These are phyloP conservation scores for Malassezia restricta DNA, from an alignment of 1,284 basidiomycete genomes.

Conservation along the genomic window DNA sequence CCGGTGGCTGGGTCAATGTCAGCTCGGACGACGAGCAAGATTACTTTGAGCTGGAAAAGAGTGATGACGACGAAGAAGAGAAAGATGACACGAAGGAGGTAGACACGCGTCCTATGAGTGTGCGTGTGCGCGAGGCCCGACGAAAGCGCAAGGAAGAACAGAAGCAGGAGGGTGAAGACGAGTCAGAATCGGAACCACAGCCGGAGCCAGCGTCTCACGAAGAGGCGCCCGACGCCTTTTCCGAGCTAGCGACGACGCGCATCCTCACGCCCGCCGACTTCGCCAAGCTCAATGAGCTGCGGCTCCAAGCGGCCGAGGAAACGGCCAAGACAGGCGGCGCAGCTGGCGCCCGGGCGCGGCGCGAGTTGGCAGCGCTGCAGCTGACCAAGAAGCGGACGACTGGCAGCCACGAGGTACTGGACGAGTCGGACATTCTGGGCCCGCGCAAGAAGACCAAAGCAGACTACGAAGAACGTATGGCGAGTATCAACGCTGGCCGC, in stretches of 20 bases:
- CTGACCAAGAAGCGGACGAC: slow-evolving; percentile 53
- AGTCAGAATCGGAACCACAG: slow-evolving; percentile 34
- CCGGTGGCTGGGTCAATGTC: slow-evolving; percentile 67
- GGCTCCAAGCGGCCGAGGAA: slow-evolving; percentile 61
- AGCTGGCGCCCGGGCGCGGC: slow-evolving; percentile 25
- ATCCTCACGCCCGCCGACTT: slow-evolving; percentile 98
- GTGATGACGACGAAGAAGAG: slow-evolving; percentile 59
- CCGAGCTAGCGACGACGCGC: slow-evolving; percentile 62
- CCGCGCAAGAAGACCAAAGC: slow-evolving; percentile 86
- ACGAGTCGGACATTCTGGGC: slow-evolving; percentile 60
- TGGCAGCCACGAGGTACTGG: slow-evolving; percentile 21
- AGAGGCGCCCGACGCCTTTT: slow-evolving; percentile 24
- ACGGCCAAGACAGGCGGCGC: slow-evolving; percentile 48
- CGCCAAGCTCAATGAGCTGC: slow-evolving; percentile 77
- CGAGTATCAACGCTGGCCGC: slow-evolving; percentile 76
- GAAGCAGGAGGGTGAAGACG: slow-evolving; percentile 25
- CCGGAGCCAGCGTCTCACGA: slow-evolving; percentile 26
- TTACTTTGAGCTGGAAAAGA: slow-evolving; percentile 54
- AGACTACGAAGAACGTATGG: slow-evolving; percentile 87
- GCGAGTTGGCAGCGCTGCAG: slow-evolving; percentile 56
- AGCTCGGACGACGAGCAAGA: slow-evolving; percentile 57
- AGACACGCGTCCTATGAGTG: slow-evolving; percentile 13
- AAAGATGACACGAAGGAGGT: not conserved
- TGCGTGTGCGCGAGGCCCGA: slow-evolving; percentile 22
- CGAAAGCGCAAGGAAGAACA: slow-evolving; percentile 21